Percentiles rank a stretch among this genome's conserved stretches.
Conservation (phyloP, 2,329 filamentous ascomycete species). For the Aspergillus aculeatus region DNA sequence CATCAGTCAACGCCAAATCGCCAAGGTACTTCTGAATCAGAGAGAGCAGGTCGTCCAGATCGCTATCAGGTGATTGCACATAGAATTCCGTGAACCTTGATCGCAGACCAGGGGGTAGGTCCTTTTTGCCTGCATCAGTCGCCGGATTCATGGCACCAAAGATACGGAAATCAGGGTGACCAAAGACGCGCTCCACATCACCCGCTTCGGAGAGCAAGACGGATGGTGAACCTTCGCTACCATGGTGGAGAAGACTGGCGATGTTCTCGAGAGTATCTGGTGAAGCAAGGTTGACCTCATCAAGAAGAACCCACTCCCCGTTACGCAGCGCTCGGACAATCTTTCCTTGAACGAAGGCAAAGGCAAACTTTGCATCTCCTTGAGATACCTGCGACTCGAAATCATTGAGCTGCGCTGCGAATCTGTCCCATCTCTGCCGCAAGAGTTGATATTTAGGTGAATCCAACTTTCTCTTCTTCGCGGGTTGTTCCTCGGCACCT, state of each 20-base stretch:
- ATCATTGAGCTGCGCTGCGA: slow-evolving; percentile 70
- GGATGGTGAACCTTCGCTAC: slow-evolving; percentile 70
- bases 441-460: slow-evolving; percentile 53
- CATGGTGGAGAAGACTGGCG: slow-evolving; percentile 77
- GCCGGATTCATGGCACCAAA: slow-evolving; percentile 99
- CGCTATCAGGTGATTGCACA: slow-evolving; percentile 83
- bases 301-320: slow-evolving; percentile 93
- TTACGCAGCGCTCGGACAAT: slow-evolving; percentile 94
- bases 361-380: slow-evolving; percentile 78
- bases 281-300: slow-evolving; percentile 95
- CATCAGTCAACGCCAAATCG: slow-evolving; percentile 67
- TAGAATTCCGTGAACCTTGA: slow-evolving; percentile 96
- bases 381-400: slow-evolving; percentile 74
- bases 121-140: slow-evolving; percentile 94
- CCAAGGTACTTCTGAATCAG: slow-evolving; percentile 89
- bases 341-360: slow-evolving; percentile 94
- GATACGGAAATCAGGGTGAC: slow-evolving; percentile 89
- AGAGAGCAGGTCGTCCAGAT: slow-evolving; percentile 79
- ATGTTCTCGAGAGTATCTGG: slow-evolving; percentile 94
- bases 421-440: slow-evolving; percentile 75
- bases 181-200: slow-evolving; percentile 83
- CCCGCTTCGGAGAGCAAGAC: slow-evolving; percentile 90
- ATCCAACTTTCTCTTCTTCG: slow-evolving; percentile 69
- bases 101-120: slow-evolving; percentile 81
- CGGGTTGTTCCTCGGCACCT: slow-evolving; percentile 56